Conservation (phyloP, 1,139 yeast species). For the Eremothecium coryli region DNA sequence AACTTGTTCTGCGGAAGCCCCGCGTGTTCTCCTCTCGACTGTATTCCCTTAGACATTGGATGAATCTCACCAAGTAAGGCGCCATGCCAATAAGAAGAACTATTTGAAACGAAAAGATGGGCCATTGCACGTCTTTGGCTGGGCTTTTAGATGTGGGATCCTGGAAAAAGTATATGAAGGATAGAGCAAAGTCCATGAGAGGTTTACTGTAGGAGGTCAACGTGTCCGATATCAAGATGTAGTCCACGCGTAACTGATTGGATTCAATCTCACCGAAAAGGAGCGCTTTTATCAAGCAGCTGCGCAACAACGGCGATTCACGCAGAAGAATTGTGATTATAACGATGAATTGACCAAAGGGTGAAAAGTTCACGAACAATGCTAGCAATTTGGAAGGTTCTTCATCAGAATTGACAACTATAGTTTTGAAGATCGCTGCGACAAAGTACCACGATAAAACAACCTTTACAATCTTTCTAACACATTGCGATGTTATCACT, state of each 20-base stretch:
- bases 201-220: slow-evolving; percentile 72
- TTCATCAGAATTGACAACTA: slow-evolving; percentile 9
- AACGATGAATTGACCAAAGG: slow-evolving; percentile 13
- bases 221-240: slow-evolving; percentile 71
- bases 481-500: slow-evolving; percentile 18
- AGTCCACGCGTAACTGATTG: slow-evolving; percentile 63
- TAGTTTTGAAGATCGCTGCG: slow-evolving; percentile 11
- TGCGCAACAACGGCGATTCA: slow-evolving; percentile 31
- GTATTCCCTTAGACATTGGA: slow-evolving; percentile 74
- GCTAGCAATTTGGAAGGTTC: slow-evolving; percentile 8
- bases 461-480: slow-evolving; percentile 24
- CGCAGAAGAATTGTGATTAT: slow-evolving; percentile 13
- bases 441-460: slow-evolving; percentile 26
- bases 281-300: slow-evolving; percentile 38
- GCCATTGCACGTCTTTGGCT: neutral
- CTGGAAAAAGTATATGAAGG: slow-evolving; percentile 33
- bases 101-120: slow-evolving; percentile 11
- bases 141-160: slow-evolving; percentile 6
- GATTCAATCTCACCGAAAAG: slow-evolving; percentile 40
- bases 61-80: slow-evolving; percentile 65
- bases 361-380: slow-evolving; percentile 8
- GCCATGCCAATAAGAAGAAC: slow-evolving; percentile 37
- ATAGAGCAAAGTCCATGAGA: slow-evolving; percentile 55
- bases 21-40: slow-evolving; percentile 32
- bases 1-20: slow-evolving; percentile 34